Percentiles rank a stretch among this genome's conserved stretches.
These are phyloP conservation scores for Pleurotus djamor DNA, from an alignment of 768 basidiomycete species.

Conservation along the genomic window DNA sequence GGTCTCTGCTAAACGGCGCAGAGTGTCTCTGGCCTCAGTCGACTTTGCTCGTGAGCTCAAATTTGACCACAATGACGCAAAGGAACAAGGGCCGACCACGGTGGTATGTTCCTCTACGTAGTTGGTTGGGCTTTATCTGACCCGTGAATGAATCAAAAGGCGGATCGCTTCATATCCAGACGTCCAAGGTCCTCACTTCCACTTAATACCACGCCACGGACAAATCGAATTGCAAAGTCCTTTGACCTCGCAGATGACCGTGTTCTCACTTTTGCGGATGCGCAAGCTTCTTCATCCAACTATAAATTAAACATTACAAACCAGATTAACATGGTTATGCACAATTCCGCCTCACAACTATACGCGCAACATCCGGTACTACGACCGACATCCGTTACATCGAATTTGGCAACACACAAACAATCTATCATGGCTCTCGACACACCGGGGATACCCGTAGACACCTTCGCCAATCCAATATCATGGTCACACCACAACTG, in stretches of 20 bases:
- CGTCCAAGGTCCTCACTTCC: constrained; percentile 51
- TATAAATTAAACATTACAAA: constrained; percentile 38
- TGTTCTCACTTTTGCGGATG: constrained; percentile 51
- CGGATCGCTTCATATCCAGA: constrained; percentile 59
- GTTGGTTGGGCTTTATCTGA: too few relatives aligned
- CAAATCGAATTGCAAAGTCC: constrained; percentile 61
- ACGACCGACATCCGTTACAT: constrained; percentile 47
- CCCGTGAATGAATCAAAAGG: too few relatives aligned
- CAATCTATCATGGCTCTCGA: constrained; percentile 63
- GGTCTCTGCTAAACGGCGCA: constrained; percentile 38
- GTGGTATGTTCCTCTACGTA: too few relatives aligned
- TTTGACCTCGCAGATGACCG: constrained; percentile 60
- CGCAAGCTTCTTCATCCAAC: constrained; percentile 18
- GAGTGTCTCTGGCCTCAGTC: constrained; percentile 35
- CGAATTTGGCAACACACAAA: constrained; percentile 50
- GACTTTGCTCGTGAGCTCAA: constrained; percentile 34
- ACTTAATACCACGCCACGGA: constrained; percentile 61
- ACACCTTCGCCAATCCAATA: constrained; percentile 56
- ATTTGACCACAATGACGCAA: constrained; percentile 4
- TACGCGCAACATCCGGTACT: constrained; percentile 28
- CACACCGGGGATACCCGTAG: constrained; percentile 56
- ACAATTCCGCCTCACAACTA: constrained; percentile 50
- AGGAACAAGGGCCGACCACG: constrained; percentile 7
- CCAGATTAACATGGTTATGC: constrained; percentile 28
- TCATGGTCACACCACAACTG: constrained; percentile 58